A percentile compares a stretch with the other conserved stretches of the same genome.
These are phyloP conservation scores for Phytophthora sojae DNA, from an alignment of 352 stramenopile species.

Conservation along the genomic window DNA sequence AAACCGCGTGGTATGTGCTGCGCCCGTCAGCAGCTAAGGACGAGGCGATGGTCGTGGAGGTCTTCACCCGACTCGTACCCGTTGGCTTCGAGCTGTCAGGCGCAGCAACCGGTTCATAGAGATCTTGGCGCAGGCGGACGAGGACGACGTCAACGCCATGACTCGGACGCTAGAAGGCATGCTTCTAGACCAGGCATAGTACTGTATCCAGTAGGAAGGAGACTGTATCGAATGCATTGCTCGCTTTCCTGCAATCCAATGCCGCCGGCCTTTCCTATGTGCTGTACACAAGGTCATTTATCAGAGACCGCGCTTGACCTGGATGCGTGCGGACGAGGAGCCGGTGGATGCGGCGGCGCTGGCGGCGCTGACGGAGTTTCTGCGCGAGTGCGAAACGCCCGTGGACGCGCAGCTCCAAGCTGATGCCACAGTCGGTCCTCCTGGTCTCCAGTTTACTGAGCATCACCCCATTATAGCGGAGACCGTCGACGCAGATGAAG, in stretches of 20 bases:
- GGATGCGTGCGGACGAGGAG: conserved; percentile 3
- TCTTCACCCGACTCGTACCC: neutral
- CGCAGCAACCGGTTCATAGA: conserved; percentile 3
- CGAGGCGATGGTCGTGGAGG: conserved; percentile 3
- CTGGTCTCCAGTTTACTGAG: neutral
- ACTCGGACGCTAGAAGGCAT: neutral
- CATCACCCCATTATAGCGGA: conserved; percentile 4
- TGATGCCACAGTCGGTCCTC: too few relatives aligned
- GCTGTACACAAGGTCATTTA: conserved; percentile 18
- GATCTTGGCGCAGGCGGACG: neutral
- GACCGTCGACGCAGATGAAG: neutral
- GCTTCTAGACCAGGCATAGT: neutral
- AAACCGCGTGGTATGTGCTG: conserved; percentile 47
- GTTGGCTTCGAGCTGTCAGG: conserved; percentile 5
- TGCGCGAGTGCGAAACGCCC: conserved; percentile 28
- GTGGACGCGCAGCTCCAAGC: neutral
- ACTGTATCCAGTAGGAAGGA: neutral
- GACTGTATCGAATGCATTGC: neutral
- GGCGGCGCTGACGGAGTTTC: conserved; percentile 24
- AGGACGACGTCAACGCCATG: conserved; percentile 6
- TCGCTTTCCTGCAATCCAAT: neutral
- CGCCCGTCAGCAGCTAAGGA: neutral
- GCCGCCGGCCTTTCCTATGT: conserved; percentile 11
- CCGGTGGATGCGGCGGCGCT: conserved; percentile 22
- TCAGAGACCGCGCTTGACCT: conserved; percentile 2